A percentile compares a stretch with the other conserved stretches of the same genome.
These are phyloP conservation scores for Zangia roseola DNA, from an alignment of 768 basidiomycete species.

Conservation along the genomic window DNA sequence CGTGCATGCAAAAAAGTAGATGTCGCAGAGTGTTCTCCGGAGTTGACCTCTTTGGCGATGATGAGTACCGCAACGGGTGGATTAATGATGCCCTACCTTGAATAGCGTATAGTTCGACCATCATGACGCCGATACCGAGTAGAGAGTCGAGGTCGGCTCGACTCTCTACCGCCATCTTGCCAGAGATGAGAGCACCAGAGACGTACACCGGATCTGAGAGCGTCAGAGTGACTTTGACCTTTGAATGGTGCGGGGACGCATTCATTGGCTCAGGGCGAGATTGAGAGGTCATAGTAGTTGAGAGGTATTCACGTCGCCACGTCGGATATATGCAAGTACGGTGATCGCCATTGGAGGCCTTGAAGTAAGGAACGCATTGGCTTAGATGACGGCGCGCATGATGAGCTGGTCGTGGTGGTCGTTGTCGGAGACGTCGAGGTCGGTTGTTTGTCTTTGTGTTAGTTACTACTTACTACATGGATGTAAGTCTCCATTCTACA, in stretches of 20 bases:
- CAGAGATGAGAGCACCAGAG: slow-evolving; percentile 64
- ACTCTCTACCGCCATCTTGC: slow-evolving; percentile 81
- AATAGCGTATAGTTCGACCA: slow-evolving; percentile 73
- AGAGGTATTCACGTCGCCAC: slow-evolving; percentile 12
- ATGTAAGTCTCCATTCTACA: too few species aligned
- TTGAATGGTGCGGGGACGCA: slow-evolving; percentile 73
- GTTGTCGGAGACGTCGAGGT: neutral
- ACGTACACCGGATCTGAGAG: slow-evolving; percentile 61
- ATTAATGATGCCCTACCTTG: slow-evolving; percentile 47
- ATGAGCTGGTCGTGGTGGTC: slow-evolving; percentile 9
- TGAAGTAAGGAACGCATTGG: neutral
- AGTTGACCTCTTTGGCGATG: slow-evolving; percentile 58
- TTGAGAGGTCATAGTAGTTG: slow-evolving; percentile 29
- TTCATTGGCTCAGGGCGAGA: slow-evolving; percentile 69
- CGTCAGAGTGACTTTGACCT: slow-evolving; percentile 66
- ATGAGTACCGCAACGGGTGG: neutral
- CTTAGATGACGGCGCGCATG: slow-evolving; percentile 20
- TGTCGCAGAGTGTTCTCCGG: slow-evolving; percentile 77
- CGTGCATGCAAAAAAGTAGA: slow-evolving; percentile 71
- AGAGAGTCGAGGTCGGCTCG: slow-evolving; percentile 60
- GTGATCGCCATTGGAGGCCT: slow-evolving; percentile 13
- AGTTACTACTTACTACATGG: too few species aligned
- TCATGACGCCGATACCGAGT: slow-evolving; percentile 71
- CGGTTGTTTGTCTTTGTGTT: slow-evolving; percentile 23
- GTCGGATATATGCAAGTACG: slow-evolving; percentile 4